Evolutionary conservation across 2,329 filamentous ascomycete species (phyloP).

Genomic region (Tothia fuscella): DNA sequence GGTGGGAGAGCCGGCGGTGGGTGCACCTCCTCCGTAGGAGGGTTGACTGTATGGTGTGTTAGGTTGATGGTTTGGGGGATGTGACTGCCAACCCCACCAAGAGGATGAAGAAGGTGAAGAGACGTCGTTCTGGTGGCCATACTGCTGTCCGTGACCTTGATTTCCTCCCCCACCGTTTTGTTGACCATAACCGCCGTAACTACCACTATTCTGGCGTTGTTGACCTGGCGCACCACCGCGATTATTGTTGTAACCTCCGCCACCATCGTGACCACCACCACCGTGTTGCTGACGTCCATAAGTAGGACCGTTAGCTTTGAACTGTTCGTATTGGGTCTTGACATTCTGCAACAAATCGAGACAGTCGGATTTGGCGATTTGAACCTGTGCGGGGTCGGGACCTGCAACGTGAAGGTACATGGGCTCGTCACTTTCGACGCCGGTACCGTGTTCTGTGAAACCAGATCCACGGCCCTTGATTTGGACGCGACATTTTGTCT

Average conservation of each 20-base stretch:
- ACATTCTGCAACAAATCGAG: constrained; percentile 80
- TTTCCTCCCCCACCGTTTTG: constrained; percentile 14
- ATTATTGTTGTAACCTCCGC: constrained; percentile 22
- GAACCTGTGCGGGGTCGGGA: constrained; percentile 75
- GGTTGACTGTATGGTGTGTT: too few species aligned
- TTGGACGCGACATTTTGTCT: constrained; percentile 90
- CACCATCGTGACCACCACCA: constrained; percentile 27
- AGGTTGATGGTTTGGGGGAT: background rate
- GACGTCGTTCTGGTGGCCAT: background rate
- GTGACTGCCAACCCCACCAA: too few species aligned
- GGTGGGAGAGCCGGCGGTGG: background rate
- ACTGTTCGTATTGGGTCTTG: constrained; percentile 74
- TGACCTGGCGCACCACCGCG: constrained; percentile 23
- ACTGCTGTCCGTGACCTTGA: background rate
- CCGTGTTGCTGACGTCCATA: constrained; percentile 29
- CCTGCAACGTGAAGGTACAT: constrained; percentile 96
- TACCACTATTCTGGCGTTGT: constrained; percentile 16
- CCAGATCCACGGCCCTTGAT: constrained; percentile 96
- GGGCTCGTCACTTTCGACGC: constrained; percentile 80
- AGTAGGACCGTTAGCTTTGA: constrained; percentile 57
- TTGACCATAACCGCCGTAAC: constrained; percentile 19
- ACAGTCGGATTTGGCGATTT: constrained; percentile 77
- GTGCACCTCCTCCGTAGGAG: background rate
- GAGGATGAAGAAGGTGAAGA: too few species aligned
- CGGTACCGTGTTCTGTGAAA: constrained; percentile 82